Percentiles rank a stretch among this genome's conserved stretches.
phyloP scores from a whole-genome alignment of 1,139 yeast genomes.

The Blastobotrys proliferans region DNA sequence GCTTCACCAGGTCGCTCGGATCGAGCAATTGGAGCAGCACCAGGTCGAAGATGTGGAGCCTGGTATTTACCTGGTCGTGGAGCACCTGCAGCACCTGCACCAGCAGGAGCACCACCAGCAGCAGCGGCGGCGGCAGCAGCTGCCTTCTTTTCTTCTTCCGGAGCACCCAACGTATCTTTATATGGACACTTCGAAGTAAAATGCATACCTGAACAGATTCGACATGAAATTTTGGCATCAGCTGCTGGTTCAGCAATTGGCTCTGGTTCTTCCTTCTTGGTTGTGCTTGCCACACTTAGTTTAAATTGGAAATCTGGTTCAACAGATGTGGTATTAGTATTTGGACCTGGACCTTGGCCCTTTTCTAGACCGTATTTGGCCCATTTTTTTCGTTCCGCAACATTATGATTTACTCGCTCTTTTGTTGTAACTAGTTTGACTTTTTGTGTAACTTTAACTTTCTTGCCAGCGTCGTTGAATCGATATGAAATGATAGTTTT shows the following conservation, averaged over 20 bases:
- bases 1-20: conserved; percentile 45
- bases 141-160: conserved; percentile 38
- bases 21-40: conserved; percentile 38
- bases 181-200: conserved; percentile 95
- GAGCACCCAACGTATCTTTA: conserved; percentile 77
- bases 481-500: conserved; percentile 80
- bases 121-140: conserved; percentile 29
- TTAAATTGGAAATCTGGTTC: conserved; percentile 65
- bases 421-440: conserved; percentile 71
- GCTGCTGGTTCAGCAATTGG: conserved; percentile 49
- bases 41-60: conserved; percentile 74
- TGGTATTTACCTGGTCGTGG: conserved; percentile 48
- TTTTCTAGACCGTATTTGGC: conserved; percentile 79
- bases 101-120: conserved; percentile 24
- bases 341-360: conserved; percentile 78
- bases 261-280: conserved; percentile 33
- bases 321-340: conserved; percentile 76
- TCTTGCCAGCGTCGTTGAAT: conserved; percentile 66
- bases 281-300: conserved; percentile 30
- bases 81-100: conserved; percentile 20
- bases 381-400: conserved; percentile 43
- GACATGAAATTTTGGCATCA: conserved; percentile 60
- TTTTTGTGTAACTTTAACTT: conserved; percentile 81
- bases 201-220: conserved; percentile 93
- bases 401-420: conserved; percentile 61